Evolutionary conservation across 2,329 filamentous ascomycete species (phyloP).

Genomic region (Pochonia chlamydosporia): DNA sequence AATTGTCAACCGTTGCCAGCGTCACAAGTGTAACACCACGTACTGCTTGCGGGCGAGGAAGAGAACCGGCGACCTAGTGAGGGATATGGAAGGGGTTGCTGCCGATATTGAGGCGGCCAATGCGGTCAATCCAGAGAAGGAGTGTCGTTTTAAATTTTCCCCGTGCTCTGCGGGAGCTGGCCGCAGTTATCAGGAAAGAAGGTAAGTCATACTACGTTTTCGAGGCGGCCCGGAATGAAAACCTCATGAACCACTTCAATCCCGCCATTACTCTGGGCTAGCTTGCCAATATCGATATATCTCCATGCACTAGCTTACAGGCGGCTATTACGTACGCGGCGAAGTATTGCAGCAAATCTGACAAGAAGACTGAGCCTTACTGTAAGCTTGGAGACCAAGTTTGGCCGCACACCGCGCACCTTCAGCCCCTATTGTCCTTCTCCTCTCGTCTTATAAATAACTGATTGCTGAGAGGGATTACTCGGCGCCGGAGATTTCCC

Average conservation of each 20-base stretch:
- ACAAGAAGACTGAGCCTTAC: constrained; percentile 3
- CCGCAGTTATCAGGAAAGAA: constrained; percentile 1
- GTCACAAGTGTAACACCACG: constrained; percentile 6
- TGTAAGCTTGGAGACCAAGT: constrained; percentile 2
- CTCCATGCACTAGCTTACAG: constrained; percentile 5
- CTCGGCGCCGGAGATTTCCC: constrained; percentile 5
- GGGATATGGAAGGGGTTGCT: constrained; percentile 1
- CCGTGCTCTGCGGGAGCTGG: neutral
- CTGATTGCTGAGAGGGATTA: constrained; percentile 7
- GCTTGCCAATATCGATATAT: constrained; percentile 6
- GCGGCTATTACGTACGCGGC: constrained; percentile 6
- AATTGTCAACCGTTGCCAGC: constrained; percentile 7
- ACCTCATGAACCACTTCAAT: constrained; percentile 7
- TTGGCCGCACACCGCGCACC: neutral
- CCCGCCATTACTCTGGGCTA: constrained; percentile 3
- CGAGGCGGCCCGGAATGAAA: constrained; percentile 5
- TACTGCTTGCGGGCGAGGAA: constrained; percentile 8
- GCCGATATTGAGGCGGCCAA: constrained; percentile 3
- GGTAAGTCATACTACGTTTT: constrained; percentile 2
- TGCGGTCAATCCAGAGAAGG: neutral
- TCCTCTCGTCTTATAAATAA: constrained; percentile 3
- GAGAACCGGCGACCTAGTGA: constrained; percentile 2
- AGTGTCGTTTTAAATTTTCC: constrained; percentile 5
- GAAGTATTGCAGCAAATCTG: constrained; percentile 6
- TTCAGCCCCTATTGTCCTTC: neutral